phyloP scores from a whole-genome alignment of 2,329 filamentous ascomycete genomes.

The Aspergillus aculeatus region DNA sequence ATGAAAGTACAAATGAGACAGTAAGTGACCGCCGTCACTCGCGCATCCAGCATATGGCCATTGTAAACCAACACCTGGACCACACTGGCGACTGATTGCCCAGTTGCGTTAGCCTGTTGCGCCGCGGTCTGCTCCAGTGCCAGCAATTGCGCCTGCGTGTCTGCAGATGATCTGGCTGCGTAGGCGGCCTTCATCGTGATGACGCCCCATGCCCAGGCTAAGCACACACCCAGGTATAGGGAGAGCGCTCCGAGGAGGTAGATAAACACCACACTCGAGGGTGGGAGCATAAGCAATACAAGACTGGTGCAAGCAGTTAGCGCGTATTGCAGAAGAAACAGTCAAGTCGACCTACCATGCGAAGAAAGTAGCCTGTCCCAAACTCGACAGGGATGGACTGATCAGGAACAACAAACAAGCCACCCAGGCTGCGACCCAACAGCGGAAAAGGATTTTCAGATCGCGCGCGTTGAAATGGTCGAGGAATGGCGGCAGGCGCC shows the following conservation, averaged over 20 bases:
- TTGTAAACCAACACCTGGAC: conserved; percentile 42
- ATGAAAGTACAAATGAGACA: conserved; percentile 47
- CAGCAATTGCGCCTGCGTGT: conserved; percentile 36
- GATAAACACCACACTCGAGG: conserved; percentile 48
- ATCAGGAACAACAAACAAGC: conserved; percentile 50
- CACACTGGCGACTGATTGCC: conserved; percentile 27
- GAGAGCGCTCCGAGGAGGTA: conserved; percentile 46
- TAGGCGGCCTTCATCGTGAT: conserved; percentile 51
- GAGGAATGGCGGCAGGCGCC: conserved; percentile 26
- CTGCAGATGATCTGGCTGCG: conserved; percentile 42
- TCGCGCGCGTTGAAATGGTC: conserved; percentile 51
- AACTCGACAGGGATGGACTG: conserved; percentile 38
- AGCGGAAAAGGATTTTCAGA: conserved; percentile 50
- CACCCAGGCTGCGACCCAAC: conserved; percentile 49
- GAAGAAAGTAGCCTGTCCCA: conserved; percentile 51
- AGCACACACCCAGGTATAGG: conserved; percentile 47
- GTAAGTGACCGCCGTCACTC: conserved; percentile 40
- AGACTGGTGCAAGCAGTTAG: conserved; percentile 18
- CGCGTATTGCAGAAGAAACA: not conserved
- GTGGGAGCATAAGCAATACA: conserved; percentile 49
- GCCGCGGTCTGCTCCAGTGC: conserved; percentile 34
- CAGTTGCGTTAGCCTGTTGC: conserved; percentile 34
- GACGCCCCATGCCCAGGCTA: conserved; percentile 53
- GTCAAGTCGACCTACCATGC: conserved; percentile 17
- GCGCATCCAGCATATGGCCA: conserved; percentile 50